Conservation (phyloP, 1,284 basidiomycete species). For the Pisolithus thermaeus region DNA sequence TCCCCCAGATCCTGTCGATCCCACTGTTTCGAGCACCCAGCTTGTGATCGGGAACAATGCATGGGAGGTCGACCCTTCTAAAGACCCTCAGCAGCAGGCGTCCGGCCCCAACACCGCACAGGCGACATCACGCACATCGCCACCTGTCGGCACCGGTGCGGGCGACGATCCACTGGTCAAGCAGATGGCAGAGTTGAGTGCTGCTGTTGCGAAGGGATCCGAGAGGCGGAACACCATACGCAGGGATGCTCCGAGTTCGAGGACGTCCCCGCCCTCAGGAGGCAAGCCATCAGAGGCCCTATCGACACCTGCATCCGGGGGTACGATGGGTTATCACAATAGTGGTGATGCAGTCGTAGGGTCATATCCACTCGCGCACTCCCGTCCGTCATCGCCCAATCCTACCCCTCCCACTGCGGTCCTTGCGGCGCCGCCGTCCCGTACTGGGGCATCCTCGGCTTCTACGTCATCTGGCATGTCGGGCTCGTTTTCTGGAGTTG, state of each 20-base stretch:
- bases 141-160: constrained; percentile 31
- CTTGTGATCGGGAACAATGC: constrained; percentile 58
- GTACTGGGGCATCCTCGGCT: constrained; percentile 15
- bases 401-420: constrained; percentile 52
- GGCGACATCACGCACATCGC: constrained; percentile 16
- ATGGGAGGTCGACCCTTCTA: constrained; percentile 59
- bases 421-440: constrained; percentile 62
- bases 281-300: neutral
- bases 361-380: constrained; percentile 50
- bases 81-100: constrained; percentile 49
- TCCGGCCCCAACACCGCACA: constrained; percentile 4
- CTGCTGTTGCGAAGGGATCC: constrained; percentile 6
- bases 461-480: constrained; percentile 30
- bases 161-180: constrained; percentile 70
- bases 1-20: constrained; percentile 47
- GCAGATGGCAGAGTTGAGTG: constrained; percentile 54
- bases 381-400: constrained; percentile 71
- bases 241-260: constrained; percentile 16
- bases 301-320: neutral
- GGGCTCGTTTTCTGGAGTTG: constrained; percentile 7
- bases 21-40: constrained; percentile 56
- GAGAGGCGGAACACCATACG: constrained; percentile 19
- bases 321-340: constrained; percentile 35
- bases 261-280: neutral
- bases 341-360: constrained; percentile 76